A percentile compares a stretch with the other conserved stretches of the same genome.
Conservation (phyloP, 192 early-diverging fungal species). For the Coemansia sp. region DNA sequence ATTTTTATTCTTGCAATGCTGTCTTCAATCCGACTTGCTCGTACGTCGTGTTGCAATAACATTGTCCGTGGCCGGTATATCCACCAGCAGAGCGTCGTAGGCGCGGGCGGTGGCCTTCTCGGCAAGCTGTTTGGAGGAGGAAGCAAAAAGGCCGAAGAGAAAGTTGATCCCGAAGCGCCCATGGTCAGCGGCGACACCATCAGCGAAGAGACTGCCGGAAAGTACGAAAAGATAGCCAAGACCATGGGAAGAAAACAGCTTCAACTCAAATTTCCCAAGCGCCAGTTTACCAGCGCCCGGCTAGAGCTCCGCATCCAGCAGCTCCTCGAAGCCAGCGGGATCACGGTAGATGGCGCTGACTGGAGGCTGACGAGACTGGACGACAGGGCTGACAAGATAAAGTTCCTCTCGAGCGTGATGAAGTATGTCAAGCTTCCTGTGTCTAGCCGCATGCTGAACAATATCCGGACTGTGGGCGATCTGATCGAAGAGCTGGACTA, state of each 20-base stretch:
- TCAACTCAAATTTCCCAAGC: conserved; percentile 29
- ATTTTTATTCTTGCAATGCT: conserved; percentile 13
- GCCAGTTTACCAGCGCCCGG: conserved; percentile 12
- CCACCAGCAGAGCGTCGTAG: conserved; percentile 23
- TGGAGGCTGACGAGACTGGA: conserved; percentile 40
- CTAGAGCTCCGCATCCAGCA: conserved; percentile 16
- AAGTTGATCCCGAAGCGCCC: background rate
- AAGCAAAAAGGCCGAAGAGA: conserved; percentile 12
- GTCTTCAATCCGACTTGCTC: conserved; percentile 11
- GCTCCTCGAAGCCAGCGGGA: conserved; percentile 11
- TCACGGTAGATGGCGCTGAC: conserved; percentile 16
- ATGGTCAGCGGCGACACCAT: conserved; percentile 6
- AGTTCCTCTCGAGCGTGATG: conserved; percentile 43
- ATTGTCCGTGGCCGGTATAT: conserved; percentile 5
- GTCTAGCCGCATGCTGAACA: conserved; percentile 42
- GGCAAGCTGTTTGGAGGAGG: conserved; percentile 42
- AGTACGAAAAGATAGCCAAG: background rate
- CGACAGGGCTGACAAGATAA: conserved; percentile 29
- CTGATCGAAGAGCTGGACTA: conserved; percentile 28
- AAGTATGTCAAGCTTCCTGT: conserved; percentile 29
- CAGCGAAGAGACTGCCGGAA: background rate
- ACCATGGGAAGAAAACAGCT: background rate
- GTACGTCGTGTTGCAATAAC: background rate
- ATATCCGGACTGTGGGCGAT: conserved; percentile 42
- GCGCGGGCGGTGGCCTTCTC: conserved; percentile 12